Base-by-base conservation (phyloP, 108 stramenopile genomes). In the Hondaea fermentalgiana region DNA sequence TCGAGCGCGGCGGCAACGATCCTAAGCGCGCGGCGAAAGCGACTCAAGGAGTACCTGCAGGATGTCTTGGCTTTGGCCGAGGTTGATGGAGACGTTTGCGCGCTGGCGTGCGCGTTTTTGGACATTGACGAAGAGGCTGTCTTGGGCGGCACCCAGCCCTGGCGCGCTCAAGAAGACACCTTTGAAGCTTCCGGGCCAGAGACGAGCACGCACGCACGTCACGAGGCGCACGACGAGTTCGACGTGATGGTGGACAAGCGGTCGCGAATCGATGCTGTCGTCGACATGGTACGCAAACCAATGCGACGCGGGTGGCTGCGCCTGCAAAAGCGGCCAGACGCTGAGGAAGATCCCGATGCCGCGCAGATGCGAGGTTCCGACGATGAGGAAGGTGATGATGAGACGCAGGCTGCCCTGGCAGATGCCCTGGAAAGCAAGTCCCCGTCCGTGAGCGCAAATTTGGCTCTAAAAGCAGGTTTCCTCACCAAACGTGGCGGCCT, bases 401-500 rank as follows among this genome's bases (percentile, higher is more conserved):
- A 69, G 64, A 8, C 35, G 42, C 8, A 17, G 21, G 64, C 25
- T 28, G 64, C 64, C 25, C 64, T 42, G 64, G 64, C 64, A 8
- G 21, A 17, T 1, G 12, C 10, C 35, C 25, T 69, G 5, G 64
- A 8, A 17, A 12, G 42, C 64, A 14, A 8, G 42, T 69, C 35
- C 0, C 6, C 35, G 3, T 69, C 64, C 10, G 55, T 57, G 55
- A 4, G 14, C 16, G 55, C 55, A 16, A 57, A 16, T 2, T 57
- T 57, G 55, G 55, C 55, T 8, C 4, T 69, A 10, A 42, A 21
- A 44, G 59, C 29, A 28, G 87, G 87, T 23, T 57, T 42, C 44
- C 60, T 89, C 57, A 5, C 14, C 17, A 89, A 89, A 44, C 72
- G 89, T 2, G 88, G 89, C 43, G 89, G 89, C 17, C 43, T 83